A percentile compares a stretch with the other conserved stretches of the same genome.
Evolutionary conservation across 2,329 filamentous ascomycete species (phyloP).

Genomic region (Penicillium capsulatum): DNA sequence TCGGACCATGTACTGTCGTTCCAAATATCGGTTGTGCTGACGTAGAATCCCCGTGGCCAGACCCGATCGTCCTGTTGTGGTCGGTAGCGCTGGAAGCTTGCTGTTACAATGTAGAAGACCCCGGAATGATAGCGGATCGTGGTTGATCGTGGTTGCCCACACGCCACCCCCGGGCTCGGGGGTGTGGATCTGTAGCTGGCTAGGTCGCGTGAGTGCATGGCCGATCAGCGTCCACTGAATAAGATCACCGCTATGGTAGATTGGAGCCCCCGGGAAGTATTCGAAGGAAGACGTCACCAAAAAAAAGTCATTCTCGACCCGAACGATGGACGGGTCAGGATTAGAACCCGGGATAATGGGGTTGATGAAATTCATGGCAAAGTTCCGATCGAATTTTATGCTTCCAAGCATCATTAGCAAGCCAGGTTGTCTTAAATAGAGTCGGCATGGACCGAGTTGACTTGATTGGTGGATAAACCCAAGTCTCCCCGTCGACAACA

Average conservation of each 20-base stretch:
- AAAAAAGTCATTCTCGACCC: constrained; percentile 52
- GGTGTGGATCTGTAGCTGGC: constrained; percentile 35
- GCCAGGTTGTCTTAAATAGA: no score
- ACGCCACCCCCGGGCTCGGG: constrained; percentile 35
- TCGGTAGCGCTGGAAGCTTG: constrained; percentile 41
- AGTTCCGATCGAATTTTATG: no score
- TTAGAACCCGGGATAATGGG: constrained; percentile 60
- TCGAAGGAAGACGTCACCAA: constrained; percentile 61
- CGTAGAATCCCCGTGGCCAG: constrained; percentile 53
- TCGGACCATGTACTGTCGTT: constrained; percentile 51
- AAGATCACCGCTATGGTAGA: constrained; percentile 54
- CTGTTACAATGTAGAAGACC: constrained; percentile 48
- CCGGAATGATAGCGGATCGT: constrained; percentile 46
- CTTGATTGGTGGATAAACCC: constrained; percentile 4
- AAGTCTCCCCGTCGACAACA: not conserved
- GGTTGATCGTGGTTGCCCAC: constrained; percentile 50
- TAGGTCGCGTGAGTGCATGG: constrained; percentile 32
- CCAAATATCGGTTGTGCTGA: constrained; percentile 53
- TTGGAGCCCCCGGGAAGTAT: constrained; percentile 58
- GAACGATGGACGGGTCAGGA: constrained; percentile 56
- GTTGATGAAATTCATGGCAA: constrained; percentile 34
- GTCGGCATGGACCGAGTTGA: not conserved
- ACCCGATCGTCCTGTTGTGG: constrained; percentile 46
- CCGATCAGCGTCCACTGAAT: constrained; percentile 39
- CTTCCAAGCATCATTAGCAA: no score